phyloP scores from a whole-genome alignment of 352 stramenopile genomes.

The Phytophthora citrophthora region DNA sequence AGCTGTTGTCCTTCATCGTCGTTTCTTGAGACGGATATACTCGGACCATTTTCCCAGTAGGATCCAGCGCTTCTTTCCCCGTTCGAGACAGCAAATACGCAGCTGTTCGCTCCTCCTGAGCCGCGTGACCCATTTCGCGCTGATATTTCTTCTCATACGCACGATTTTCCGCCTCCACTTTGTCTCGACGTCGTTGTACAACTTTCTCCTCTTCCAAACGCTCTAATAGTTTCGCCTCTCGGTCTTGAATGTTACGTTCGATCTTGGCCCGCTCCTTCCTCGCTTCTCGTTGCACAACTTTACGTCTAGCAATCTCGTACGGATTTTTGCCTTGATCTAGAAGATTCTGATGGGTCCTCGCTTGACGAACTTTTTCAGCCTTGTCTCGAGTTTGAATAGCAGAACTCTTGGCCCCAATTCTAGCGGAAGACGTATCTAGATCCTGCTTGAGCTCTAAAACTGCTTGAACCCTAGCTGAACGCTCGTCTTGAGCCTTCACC shows the following conservation, averaged over 20 bases:
- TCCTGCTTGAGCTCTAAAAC: constrained; percentile 68
- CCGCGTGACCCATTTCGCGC: constrained; percentile 64
- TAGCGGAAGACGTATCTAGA: constrained; percentile 51
- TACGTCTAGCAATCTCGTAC: constrained; percentile 69
- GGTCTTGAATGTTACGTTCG: constrained; percentile 57
- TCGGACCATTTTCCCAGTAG: constrained; percentile 63
- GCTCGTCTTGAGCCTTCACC: constrained; percentile 31
- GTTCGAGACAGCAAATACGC: constrained; percentile 64
- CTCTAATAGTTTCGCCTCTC: constrained; percentile 57
- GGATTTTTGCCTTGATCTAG: constrained; percentile 78
- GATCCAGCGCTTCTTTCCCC: constrained; percentile 64
- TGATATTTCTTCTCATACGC: constrained; percentile 76
- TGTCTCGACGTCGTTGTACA: constrained; percentile 42
- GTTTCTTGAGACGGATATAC: constrained; percentile 81
- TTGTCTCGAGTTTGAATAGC: constrained; percentile 31
- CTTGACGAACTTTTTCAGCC: constrained; percentile 39
- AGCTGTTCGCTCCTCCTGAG: constrained; percentile 57
- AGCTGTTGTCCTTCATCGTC: constrained; percentile 69
- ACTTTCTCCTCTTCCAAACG: constrained; percentile 63
- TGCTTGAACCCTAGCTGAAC: constrained; percentile 48
- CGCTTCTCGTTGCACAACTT: constrained; percentile 47
- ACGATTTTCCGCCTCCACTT: constrained; percentile 44
- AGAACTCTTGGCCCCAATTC: constrained; percentile 57
- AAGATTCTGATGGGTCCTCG: constrained; percentile 52
- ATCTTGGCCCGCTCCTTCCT: constrained; percentile 44